Conservation (phyloP, 1,139 yeast genomes). For the Taphrina confusa region DNA sequence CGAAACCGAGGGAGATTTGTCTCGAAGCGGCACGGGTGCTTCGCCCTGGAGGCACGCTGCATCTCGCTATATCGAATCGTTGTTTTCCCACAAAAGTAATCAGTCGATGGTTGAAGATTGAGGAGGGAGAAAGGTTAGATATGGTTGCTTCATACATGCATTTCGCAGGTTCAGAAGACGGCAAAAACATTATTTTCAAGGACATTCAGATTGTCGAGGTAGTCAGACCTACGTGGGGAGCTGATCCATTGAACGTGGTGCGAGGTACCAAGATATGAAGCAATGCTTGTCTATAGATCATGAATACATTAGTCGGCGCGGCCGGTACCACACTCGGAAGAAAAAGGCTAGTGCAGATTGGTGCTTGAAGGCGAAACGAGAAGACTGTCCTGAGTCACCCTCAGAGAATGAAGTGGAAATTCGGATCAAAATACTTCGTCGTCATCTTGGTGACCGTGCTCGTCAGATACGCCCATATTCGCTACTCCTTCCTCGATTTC, state of each 20-base stretch:
- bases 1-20: constrained; percentile 22
- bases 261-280: constrained; percentile 23
- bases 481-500: constrained; percentile 18
- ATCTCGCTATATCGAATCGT: constrained; percentile 34
- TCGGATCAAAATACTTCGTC: constrained; percentile 23
- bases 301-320: too few relatives aligned
- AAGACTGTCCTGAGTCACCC: too few relatives aligned
- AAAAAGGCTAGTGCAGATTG: too few relatives aligned
- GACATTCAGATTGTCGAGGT: constrained; percentile 26
- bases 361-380: too few relatives aligned
- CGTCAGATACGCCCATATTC: constrained; percentile 10
- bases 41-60: constrained; percentile 26
- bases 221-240: constrained; percentile 11
- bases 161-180: constrained; percentile 24
- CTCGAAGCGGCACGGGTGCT: constrained; percentile 26
- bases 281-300: too few relatives aligned
- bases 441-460: constrained; percentile 11
- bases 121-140: constrained; percentile 28
- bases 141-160: constrained; percentile 33
- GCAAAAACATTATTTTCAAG: constrained; percentile 4
- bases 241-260: constrained; percentile 27
- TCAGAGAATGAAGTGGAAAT: too few relatives aligned
- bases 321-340: too few relatives aligned
- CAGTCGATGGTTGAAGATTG: constrained; percentile 19
- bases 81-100: constrained; percentile 33